Percentiles rank a stretch among this genome's conserved stretches.
These are phyloP conservation scores for Opeltia flavorubescens DNA, from an alignment of 495 filamentous ascomycete species.

Conservation along the genomic window DNA sequence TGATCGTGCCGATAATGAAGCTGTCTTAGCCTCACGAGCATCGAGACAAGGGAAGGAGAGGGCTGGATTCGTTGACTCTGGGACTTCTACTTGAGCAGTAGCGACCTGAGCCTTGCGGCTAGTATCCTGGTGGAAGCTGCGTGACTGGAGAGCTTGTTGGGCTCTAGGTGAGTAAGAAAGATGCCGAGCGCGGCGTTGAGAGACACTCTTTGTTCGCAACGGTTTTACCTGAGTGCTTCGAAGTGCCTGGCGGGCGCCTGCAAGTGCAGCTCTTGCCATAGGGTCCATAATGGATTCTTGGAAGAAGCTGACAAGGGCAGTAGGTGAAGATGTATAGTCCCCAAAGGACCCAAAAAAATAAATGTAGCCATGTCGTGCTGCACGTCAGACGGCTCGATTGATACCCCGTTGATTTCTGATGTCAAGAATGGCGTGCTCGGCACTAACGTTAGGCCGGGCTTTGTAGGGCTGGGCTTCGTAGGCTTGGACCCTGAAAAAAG, in stretches of 20 bases:
- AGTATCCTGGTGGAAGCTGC: conserved; percentile 17
- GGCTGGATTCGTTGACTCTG: conserved; percentile 65
- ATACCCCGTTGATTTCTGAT: not conserved
- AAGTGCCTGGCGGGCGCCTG: not conserved
- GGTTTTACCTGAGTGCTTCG: not conserved
- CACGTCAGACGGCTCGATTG: not conserved
- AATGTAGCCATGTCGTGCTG: conserved; percentile 2
- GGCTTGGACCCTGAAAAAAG: too few relatives aligned
- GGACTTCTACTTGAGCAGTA: conserved; percentile 9
- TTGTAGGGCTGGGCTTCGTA: not conserved
- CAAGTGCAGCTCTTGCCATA: not conserved
- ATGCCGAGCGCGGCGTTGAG: conserved; percentile 11
- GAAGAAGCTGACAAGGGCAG: not conserved
- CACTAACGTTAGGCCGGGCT: not conserved
- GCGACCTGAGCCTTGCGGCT: conserved; percentile 20
- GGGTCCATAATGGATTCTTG: not conserved
- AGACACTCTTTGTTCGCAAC: not conserved
- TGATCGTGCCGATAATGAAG: conserved; percentile 58
- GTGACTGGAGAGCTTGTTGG: conserved; percentile 2
- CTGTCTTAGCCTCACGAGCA: conserved; percentile 70
- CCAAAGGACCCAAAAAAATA: not conserved
- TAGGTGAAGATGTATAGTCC: not conserved
- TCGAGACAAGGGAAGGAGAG: conserved; percentile 95
- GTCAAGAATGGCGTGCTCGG: conserved; percentile 7
- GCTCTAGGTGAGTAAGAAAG: conserved; percentile 8